Conservation (phyloP, 73 alveolate species). For the Effrenium voratum region DNA sequence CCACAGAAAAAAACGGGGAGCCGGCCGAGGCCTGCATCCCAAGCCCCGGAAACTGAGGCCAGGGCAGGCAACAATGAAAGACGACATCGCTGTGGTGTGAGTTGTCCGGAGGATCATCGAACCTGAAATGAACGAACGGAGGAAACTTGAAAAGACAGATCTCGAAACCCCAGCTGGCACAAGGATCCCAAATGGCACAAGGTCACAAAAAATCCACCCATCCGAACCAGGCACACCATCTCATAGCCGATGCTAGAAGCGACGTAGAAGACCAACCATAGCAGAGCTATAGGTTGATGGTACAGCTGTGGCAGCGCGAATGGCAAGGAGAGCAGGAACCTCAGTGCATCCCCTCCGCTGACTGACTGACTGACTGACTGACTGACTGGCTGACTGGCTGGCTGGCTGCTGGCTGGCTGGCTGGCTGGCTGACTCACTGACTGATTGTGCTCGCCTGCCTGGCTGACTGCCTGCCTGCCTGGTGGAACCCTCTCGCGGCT, state of each 20-base stretch:
- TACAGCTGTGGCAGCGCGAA: slow-evolving; percentile 78
- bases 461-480: no score
- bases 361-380: no score
- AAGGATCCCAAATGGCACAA: no score
- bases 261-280: slow-evolving; percentile 40
- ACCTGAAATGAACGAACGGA: no score
- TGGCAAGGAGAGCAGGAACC: slow-evolving; percentile 84
- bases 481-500: not conserved
- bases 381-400: no score
- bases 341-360: no score
- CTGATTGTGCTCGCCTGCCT: no score
- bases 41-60: slow-evolving; percentile 17
- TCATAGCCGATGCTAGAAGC: slow-evolving; percentile 1
- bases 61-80: not conserved
- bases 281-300: slow-evolving; percentile 36
- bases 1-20: not conserved
- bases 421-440: no score
- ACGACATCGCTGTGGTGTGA: not conserved
- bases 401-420: no score
- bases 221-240: not conserved
- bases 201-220: not conserved
- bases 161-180: no score
- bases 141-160: no score
- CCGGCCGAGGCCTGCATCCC: no score
- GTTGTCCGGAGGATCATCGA: not conserved